These are phyloP conservation scores for Cyberlindnera xylosilytica DNA, from an alignment of 805 yeast species.

Conservation along the genomic window DNA sequence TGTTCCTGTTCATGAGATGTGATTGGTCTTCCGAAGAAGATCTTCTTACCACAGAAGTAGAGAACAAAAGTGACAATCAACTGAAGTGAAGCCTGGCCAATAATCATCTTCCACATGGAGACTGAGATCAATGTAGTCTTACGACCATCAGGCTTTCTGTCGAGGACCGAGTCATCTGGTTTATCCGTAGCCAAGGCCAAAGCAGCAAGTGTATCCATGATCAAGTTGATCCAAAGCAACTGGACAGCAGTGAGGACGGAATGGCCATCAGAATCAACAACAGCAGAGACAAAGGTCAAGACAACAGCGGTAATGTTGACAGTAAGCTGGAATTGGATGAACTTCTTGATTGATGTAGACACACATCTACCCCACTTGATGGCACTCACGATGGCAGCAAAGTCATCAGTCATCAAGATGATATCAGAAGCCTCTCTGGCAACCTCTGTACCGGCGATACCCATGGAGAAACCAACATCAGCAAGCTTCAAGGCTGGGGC, in stretches of 20 bases:
- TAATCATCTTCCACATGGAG: constrained; percentile 98
- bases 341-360: constrained; percentile 88
- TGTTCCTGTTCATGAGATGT: constrained; percentile 49
- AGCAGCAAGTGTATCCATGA: constrained; percentile 98
- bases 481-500: constrained; percentile 97
- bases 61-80: constrained; percentile 73
- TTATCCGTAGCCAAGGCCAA: constrained; percentile 96
- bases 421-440: constrained; percentile 97
- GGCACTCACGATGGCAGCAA: constrained; percentile 91
- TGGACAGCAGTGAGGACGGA: constrained; percentile 97
- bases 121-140: constrained; percentile 73
- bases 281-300: constrained; percentile 90
- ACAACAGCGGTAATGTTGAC: constrained; percentile 97
- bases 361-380: constrained; percentile 99
- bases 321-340: constrained; percentile 93
- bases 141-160: constrained; percentile 83
- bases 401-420: constrained; percentile 91
- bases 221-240: constrained; percentile 93
- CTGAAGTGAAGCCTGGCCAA: constrained; percentile 82
- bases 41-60: constrained; percentile 70
- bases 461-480: constrained; percentile 98
- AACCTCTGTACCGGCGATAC: constrained; percentile 96
- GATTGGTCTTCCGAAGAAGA: constrained; percentile 45
- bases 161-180: constrained; percentile 79
- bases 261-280: constrained; percentile 70